Percentiles rank a stretch among this genome's conserved stretches.
Conservation (phyloP, 352 stramenopile species). For the Globisporangium iwayamae region DNA sequence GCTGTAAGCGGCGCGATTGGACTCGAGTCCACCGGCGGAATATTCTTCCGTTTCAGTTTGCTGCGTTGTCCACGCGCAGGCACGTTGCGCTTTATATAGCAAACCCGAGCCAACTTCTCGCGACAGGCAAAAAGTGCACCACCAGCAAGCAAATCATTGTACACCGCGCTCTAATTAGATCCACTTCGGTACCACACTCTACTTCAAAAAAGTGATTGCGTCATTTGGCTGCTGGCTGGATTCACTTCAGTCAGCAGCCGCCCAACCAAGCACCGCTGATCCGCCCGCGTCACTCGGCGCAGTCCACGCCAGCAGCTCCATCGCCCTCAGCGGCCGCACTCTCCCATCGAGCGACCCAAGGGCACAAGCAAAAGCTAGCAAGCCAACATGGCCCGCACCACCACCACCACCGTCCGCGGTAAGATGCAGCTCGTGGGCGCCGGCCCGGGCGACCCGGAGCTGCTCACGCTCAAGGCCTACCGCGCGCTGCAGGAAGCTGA, state of each 20-base stretch:
- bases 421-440: conserved; percentile 87
- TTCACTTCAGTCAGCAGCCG: no score
- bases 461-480: conserved; percentile 92
- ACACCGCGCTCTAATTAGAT: conserved; percentile 4
- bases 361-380: not conserved
- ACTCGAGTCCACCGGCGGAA: conserved; percentile 15
- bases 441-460: conserved; percentile 91
- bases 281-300: not conserved
- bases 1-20: not conserved
- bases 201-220: conserved; percentile 3
- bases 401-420: conserved; percentile 2
- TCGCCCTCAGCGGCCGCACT: not conserved
- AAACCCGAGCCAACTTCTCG: no score
- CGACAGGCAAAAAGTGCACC: not conserved
- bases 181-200: not conserved
- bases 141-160: not conserved
- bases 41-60: conserved; percentile 13
- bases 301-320: not conserved
- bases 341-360: not conserved
- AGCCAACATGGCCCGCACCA: conserved; percentile 2
- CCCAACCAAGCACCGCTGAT: not conserved
- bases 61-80: not conserved
- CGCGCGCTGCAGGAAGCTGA: conserved; percentile 82
- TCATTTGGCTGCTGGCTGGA: not conserved
- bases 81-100: no score